Base-by-base conservation (phyloP, 2,329 filamentous ascomycete genomes). In the Trichoderma atrobrunneum region DNA sequence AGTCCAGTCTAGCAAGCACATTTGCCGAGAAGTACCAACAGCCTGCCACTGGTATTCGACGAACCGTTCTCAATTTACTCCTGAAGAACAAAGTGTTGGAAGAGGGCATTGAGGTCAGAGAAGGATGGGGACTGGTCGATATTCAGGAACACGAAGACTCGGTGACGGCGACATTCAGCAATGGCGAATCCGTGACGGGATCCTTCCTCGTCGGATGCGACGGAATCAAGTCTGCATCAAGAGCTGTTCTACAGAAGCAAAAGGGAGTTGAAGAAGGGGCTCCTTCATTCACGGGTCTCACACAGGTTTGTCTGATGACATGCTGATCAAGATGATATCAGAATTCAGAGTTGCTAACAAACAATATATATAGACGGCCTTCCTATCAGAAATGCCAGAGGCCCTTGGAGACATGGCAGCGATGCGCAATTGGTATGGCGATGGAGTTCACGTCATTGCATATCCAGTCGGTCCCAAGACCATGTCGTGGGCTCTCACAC, bases 401-500 rank as follows among this genome's bases (percentile, higher is more conserved):
- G 24, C 64, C 3, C 70, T 78, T 14, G 67, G 68, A 28, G 34
- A 67, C 8, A 61, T 16, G 6, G 64, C 74, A 4, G 72, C 74
- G 64, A 74, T 74, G 68, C 68, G 74, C 18, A 78, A 78, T 56
- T 78, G 75, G 76, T 78, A 76, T 62, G 76, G 75, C 8, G 74
- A 75, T 51, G 72, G 76, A 18, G 73, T 74, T 14, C 77, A 78
- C 48, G 66, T 77, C 28, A 75, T 78, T 28, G 61, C 71, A 3
- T 78, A 78, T 64, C 75, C 75, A 28, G 73, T 77, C 14, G 73
- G 72, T 1, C 73, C 73, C 28, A 73, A 61, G 26, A 73, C 68
- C 18, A 75, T 72, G 7, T 77, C 77, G 1, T 78, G 76, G 77
- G 77, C 72, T 7, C 51, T 78, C 7, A 78, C 77, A 3, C 72